phyloP scores from a whole-genome alignment of 345 rosid species.

The Moringa oleifera region DNA sequence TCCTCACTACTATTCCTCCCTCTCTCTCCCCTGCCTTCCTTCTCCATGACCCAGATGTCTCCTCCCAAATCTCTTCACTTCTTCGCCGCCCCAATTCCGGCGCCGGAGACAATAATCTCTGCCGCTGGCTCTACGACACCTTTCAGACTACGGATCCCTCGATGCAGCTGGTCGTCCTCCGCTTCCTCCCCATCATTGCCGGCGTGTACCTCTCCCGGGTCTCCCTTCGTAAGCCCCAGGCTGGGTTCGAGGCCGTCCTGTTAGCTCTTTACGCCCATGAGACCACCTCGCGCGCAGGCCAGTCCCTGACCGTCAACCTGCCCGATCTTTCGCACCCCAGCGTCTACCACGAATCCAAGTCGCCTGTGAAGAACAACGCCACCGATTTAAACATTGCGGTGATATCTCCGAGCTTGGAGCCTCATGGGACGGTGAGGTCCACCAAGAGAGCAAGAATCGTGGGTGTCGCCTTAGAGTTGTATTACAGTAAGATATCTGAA shows the following conservation, averaged over 20 bases:
- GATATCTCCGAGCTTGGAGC: constrained; percentile 65
- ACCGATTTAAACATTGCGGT: constrained; percentile 62
- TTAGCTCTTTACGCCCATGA: constrained; percentile 80
- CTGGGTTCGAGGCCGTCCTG: constrained; percentile 82
- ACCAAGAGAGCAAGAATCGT: constrained; percentile 64
- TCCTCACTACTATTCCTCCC: constrained; percentile 38
- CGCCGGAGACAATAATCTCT: constrained; percentile 71
- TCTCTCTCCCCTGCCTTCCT: constrained; percentile 38
- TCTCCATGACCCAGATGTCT: constrained; percentile 48
- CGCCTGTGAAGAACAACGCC: constrained; percentile 25
- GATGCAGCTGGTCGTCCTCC: constrained; percentile 70
- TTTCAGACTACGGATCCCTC: constrained; percentile 56
- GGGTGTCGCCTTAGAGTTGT: constrained; percentile 72
- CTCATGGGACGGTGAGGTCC: constrained; percentile 72
- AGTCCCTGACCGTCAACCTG: constrained; percentile 54
- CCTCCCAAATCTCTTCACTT: constrained; percentile 59
- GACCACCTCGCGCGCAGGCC: constrained; percentile 54
- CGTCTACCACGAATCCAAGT: constrained; percentile 65
- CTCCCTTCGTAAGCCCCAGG: constrained; percentile 47
- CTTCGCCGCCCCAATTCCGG: constrained; percentile 68
- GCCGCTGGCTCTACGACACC: constrained; percentile 91
- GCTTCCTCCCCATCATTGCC: constrained; percentile 62
- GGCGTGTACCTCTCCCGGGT: constrained; percentile 77
- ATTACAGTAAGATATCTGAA: constrained; percentile 42
- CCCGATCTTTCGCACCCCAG: constrained; percentile 74